phyloP scores from a whole-genome alignment of 257 asterid species.

The Fraxinus excelsior region DNA sequence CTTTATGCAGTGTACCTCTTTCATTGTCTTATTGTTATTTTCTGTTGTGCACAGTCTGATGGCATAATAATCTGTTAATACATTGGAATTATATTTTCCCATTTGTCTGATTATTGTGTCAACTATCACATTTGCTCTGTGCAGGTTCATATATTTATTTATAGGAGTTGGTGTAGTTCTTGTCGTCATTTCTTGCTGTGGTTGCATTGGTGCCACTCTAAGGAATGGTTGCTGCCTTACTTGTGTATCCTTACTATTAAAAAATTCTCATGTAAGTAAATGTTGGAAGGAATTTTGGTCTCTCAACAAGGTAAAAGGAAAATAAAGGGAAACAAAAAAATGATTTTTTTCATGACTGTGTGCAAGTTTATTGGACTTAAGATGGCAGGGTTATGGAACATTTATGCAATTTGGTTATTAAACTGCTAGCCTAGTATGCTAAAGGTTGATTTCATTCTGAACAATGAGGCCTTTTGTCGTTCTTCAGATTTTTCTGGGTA shows the following conservation, averaged over 20 bases:
- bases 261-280: slow-evolving; percentile 3
- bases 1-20: not conserved
- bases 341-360: too few relatives aligned
- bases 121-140: slow-evolving; percentile 24
- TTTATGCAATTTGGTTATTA: not conserved
- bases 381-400: not conserved
- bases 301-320: too few relatives aligned
- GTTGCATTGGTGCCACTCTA: slow-evolving; percentile 77
- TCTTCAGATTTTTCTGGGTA: not conserved
- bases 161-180: slow-evolving; percentile 71
- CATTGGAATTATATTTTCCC: not conserved
- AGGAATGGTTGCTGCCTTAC: slow-evolving; percentile 83
- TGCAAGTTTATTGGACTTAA: not conserved
- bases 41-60: not conserved
- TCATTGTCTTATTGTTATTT: not conserved
- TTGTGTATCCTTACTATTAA: slow-evolving; percentile 72
- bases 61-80: not conserved
- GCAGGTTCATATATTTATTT: slow-evolving; percentile 95
- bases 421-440: not conserved
- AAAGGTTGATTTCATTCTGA: not conserved
- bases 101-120: slow-evolving; percentile 1
- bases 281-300: not conserved
- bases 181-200: slow-evolving; percentile 75
- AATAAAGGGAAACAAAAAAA: too few relatives aligned
- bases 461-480: not conserved